Evolutionary conservation across 2,329 filamentous ascomycete species (phyloP), one percentile per base, ranked within the genome.

Genomic region (Blastomyces gilchristii): DNA sequence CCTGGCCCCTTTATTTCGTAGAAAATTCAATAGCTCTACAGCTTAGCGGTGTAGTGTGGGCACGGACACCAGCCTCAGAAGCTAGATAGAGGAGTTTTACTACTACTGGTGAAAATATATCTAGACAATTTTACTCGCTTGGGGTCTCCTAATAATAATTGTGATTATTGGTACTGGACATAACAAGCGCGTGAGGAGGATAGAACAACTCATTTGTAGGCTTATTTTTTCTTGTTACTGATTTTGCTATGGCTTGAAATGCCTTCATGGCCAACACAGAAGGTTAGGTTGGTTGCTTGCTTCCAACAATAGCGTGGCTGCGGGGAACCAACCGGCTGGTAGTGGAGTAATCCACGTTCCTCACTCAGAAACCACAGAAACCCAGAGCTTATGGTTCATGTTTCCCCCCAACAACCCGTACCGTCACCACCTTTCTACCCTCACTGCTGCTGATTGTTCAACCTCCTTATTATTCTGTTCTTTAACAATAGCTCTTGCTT

Each of bases 401-500:
- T 18, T 28, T 28, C 22, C 43, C 22, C 22, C 16, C 58, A 49
- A n/a, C 57, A 58, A 39, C 25, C n/a, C n/a, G n/a, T 22, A 22
- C n/a, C 28, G 4, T 22, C 0, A 39, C 28, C 56, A 58, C 39
- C 22, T 8, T 28, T 28, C 22, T 18, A 8, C 25, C 25, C 37
- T 58, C 43, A 34, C 37, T 59, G 7, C 43, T 16, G 7, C 43
- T 39, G 41, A 11, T 28, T 12, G 22, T 18, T n/a, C 54, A 58
- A 41, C 37, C 22, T 41, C 34, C 60, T 31, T 68, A 62, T 58
- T 63, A 65, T 22, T 60, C 60, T 62, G 56, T 62, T 64, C 61
- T 66, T 58, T 63, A 61, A 60, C 28, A 18, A 41, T 56, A n/a
- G 7, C 16, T n/a, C 31, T 56, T 12, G n/a, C 9, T 18, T 56